Conservation (phyloP, 1,284 basidiomycete species). For the Stygiomarasmius scandens region DNA sequence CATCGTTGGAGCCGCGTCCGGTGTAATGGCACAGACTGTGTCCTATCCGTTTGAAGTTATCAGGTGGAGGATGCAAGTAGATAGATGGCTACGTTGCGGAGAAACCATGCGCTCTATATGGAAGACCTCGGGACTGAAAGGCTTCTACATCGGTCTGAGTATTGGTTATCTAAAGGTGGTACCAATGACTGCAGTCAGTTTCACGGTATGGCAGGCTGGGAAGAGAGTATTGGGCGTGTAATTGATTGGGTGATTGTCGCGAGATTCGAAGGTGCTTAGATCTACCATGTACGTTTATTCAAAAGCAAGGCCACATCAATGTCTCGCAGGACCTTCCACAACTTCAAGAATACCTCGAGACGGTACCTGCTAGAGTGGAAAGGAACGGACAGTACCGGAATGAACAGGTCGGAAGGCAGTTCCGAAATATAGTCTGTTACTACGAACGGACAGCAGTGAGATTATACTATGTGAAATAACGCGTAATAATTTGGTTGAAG, state of each 20-base stretch:
- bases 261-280: too few species aligned
- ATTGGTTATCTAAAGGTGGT: conserved; percentile 97
- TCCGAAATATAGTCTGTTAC: too few species aligned
- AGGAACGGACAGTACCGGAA: too few species aligned
- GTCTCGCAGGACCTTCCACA: too few species aligned
- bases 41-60: conserved; percentile 98
- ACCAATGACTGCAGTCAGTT: conserved; percentile 92
- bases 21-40: conserved; percentile 85
- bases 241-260: conserved; percentile 92
- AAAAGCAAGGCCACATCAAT: too few species aligned
- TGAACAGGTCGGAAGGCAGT: too few species aligned
- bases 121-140: conserved; percentile 72
- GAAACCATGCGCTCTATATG: conserved; percentile 80
- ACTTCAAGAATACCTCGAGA: too few species aligned
- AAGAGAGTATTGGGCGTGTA: conserved; percentile 62
- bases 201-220: conserved; percentile 75
- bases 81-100: conserved; percentile 78
- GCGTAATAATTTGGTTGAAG: too few species aligned
- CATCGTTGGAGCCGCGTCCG: conserved; percentile 85
- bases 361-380: too few species aligned
- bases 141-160: conserved; percentile 92
- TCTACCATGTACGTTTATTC: too few species aligned
- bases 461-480: too few species aligned
- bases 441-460: too few species aligned
- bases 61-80: conserved; percentile 94